Evolutionary conservation across 1,284 basidiomycete species (phyloP).

Genomic region (Mycena citricolor): DNA sequence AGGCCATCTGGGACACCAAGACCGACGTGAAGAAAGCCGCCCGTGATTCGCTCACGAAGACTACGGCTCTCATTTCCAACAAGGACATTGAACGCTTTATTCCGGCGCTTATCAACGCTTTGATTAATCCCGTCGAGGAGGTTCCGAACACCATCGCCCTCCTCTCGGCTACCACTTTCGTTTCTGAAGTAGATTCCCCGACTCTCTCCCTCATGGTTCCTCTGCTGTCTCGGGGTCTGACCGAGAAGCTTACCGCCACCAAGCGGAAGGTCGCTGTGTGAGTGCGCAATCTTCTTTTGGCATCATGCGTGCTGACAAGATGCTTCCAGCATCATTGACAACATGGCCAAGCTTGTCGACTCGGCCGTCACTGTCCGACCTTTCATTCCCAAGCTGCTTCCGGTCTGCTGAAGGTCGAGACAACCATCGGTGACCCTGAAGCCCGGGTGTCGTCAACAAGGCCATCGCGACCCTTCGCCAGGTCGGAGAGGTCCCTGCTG

Average conservation of each 20-base stretch:
- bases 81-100: conserved; percentile 99
- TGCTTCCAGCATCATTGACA: conserved; percentile 79
- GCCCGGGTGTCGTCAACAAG: conserved; percentile 86
- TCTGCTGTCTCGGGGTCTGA: conserved; percentile 93
- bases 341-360: conserved; percentile 99
- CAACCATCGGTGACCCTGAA: conserved; percentile 92
- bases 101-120: conserved; percentile 94
- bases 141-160: conserved; percentile 94
- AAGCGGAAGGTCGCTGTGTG: conserved; percentile 97
- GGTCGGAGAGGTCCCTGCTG: conserved; percentile 80
- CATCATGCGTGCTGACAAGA: conserved; percentile 24
- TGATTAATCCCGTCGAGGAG: conserved; percentile 99
- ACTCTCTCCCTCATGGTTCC: conserved; percentile 99
- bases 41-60: conserved; percentile 91
- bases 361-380: conserved; percentile 93
- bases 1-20: conserved; percentile 99
- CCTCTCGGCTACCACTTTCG: conserved; percentile 99
- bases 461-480: conserved; percentile 93
- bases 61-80: conserved; percentile 94
- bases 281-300: conserved; percentile 30
- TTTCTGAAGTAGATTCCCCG: conserved; percentile 99
- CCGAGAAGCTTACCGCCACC: conserved; percentile 91
- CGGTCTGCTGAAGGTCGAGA: conserved; percentile 91
- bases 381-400: conserved; percentile 94
- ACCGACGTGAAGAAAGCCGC: conserved; percentile 99